phyloP scores from a whole-genome alignment of 176 grass and related monocot genomes.

The Oryza meyeriana region DNA sequence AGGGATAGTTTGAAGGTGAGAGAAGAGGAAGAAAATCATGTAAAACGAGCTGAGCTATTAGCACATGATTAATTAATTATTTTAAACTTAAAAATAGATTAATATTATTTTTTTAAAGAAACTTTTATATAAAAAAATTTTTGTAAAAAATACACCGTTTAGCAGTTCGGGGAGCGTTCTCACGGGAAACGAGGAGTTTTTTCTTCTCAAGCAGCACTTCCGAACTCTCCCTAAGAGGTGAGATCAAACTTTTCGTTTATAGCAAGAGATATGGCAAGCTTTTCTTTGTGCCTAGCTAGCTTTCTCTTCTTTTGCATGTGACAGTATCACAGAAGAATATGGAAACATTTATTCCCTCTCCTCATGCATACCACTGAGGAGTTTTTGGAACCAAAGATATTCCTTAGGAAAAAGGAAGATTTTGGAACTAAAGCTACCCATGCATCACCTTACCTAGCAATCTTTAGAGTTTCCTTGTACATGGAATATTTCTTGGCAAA shows the following conservation, averaged over 20 bases:
- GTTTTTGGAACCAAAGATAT: slow-evolving; percentile 40
- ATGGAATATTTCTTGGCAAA: slow-evolving; percentile 13
- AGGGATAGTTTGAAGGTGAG: too few species aligned
- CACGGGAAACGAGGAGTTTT: too few species aligned
- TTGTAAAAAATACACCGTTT: too few species aligned
- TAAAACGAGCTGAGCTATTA: too few species aligned
- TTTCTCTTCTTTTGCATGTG: slow-evolving; percentile 45
- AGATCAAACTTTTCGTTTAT: slow-evolving; percentile 27
- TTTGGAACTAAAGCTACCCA: slow-evolving; percentile 34
- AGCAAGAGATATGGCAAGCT: slow-evolving; percentile 25
- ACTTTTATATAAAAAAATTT: too few species aligned
- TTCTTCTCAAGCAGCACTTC: too few species aligned
- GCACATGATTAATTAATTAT: too few species aligned
- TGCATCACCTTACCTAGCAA: not conserved
- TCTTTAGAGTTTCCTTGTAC: slow-evolving; percentile 1
- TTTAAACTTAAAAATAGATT: too few species aligned
- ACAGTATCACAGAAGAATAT: slow-evolving; percentile 36
- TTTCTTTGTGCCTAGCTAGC: slow-evolving; percentile 26
- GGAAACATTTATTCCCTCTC: slow-evolving; percentile 19
- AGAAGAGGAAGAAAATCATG: too few species aligned
- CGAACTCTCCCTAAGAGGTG: too few species aligned
- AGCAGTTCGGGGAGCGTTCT: too few species aligned
- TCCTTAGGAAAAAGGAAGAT: slow-evolving; percentile 16
- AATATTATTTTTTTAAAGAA: too few species aligned
- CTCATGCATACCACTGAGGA: slow-evolving; percentile 15